Evolutionary conservation across 2,329 filamentous ascomycete species (phyloP).

Genomic region (Penicillium sp.): DNA sequence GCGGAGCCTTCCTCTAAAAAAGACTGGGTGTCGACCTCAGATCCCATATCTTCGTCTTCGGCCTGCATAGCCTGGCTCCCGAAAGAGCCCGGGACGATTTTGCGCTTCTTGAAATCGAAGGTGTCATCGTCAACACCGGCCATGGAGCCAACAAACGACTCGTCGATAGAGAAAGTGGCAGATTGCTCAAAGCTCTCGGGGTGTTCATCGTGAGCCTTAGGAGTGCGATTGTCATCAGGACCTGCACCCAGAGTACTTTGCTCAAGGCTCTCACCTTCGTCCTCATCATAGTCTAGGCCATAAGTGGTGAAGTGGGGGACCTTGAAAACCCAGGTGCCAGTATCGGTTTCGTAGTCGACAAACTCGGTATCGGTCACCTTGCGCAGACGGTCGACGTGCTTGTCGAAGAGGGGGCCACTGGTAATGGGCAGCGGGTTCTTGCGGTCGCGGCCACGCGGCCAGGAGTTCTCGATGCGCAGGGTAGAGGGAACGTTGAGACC

Average conservation of each 20-base stretch:
- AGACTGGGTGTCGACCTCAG: slow-evolving; percentile 61
- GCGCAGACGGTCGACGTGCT: slow-evolving; percentile 79
- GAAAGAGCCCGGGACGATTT: slow-evolving; percentile 77
- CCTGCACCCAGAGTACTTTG: slow-evolving; percentile 56
- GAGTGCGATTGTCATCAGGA: slow-evolving; percentile 56
- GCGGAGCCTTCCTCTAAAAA: slow-evolving; percentile 93
- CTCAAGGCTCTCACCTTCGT: slow-evolving; percentile 57
- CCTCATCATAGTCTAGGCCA: slow-evolving; percentile 77
- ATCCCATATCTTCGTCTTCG: slow-evolving; percentile 51
- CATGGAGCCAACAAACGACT: slow-evolving; percentile 46
- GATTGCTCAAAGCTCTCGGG: slow-evolving; percentile 43
- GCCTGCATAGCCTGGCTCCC: slow-evolving; percentile 65
- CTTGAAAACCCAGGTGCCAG: slow-evolving; percentile 85
- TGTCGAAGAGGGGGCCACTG: slow-evolving; percentile 69
- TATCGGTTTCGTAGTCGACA: slow-evolving; percentile 74
- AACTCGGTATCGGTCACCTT: slow-evolving; percentile 81
- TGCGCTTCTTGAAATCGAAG: slow-evolving; percentile 59
- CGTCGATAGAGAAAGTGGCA: slow-evolving; percentile 46
- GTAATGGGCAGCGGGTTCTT: slow-evolving; percentile 60
- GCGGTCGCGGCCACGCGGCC: slow-evolving; percentile 73
- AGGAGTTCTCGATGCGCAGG: slow-evolving; percentile 89
- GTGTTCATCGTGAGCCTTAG: slow-evolving; percentile 43
- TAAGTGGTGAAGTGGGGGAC: slow-evolving; percentile 99
- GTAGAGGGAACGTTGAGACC: slow-evolving; percentile 89
- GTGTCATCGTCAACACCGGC: slow-evolving; percentile 57